A percentile compares a stretch with the other conserved stretches of the same genome.
Evolutionary conservation across 768 basidiomycete genomes (phyloP).

Genomic region (Trametes coccinea): DNA sequence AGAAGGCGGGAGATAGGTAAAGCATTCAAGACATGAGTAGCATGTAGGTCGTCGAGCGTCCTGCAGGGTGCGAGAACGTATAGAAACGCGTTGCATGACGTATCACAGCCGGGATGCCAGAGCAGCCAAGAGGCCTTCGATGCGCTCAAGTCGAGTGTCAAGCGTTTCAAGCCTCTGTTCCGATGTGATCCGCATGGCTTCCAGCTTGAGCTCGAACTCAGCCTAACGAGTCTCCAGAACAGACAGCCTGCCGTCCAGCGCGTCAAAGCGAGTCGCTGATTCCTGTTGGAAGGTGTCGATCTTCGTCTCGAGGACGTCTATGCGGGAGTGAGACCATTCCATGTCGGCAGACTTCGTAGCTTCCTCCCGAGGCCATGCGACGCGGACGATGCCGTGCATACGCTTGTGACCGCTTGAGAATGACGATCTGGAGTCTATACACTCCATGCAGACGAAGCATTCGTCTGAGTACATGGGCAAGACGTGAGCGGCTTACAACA

Average conservation of each 20-base stretch:
- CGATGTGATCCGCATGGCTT: not conserved
- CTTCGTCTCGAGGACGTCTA: slow-evolving; percentile 8
- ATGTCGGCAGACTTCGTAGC: not conserved
- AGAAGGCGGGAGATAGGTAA: no score
- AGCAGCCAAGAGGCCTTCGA: slow-evolving; percentile 1
- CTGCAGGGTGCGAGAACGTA: no score
- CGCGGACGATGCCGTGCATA: slow-evolving; percentile 10
- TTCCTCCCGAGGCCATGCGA: slow-evolving; percentile 5
- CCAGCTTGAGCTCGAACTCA: not conserved
- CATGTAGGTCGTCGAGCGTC: no score
- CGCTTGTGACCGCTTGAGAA: slow-evolving; percentile 10
- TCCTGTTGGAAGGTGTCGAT: slow-evolving; percentile 1
- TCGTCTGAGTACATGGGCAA: not conserved
- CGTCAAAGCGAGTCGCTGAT: slow-evolving; percentile 6
- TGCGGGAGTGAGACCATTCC: slow-evolving; percentile 2
- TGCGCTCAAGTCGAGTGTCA: slow-evolving; percentile 1
- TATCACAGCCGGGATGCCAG: not conserved
- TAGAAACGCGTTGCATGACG: no score
- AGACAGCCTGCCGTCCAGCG: not conserved
- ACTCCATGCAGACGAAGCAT: slow-evolving; percentile 8
- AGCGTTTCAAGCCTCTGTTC: not conserved
- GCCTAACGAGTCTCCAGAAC: not conserved
- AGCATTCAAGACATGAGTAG: no score
- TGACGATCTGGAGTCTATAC: not conserved
- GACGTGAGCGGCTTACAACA: not conserved